phyloP scores from a whole-genome alignment of 2,329 filamentous ascomycete species.

The Cordyceps cateniannulata region DNA sequence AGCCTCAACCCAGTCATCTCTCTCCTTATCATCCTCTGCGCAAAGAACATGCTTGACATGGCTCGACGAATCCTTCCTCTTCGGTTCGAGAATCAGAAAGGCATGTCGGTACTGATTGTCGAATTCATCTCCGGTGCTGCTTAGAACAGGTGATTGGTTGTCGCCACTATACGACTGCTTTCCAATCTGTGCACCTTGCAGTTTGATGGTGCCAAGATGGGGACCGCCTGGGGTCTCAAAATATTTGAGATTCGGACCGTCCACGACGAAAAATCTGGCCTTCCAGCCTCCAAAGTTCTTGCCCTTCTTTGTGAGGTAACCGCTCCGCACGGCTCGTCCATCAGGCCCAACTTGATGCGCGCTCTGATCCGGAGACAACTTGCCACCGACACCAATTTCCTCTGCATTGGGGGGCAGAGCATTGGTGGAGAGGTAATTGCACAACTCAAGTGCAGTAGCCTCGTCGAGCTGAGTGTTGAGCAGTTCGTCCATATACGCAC shows the following conservation, averaged over 20 bases:
- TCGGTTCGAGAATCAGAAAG: conserved; percentile 90
- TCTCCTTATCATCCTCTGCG: conserved; percentile 87
- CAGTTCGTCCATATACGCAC: conserved; percentile 78
- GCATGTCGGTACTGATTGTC: conserved; percentile 97
- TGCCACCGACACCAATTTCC: conserved; percentile 35
- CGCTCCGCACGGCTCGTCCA: conserved; percentile 67
- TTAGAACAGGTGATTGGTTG: conserved; percentile 54
- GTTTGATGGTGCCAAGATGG: conserved; percentile 88
- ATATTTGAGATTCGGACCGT: conserved; percentile 67
- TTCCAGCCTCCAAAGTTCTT: conserved; percentile 99
- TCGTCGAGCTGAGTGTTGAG: conserved; percentile 78
- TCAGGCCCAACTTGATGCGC: conserved; percentile 46
- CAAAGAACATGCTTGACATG: conserved; percentile 91
- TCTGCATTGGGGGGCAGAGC: conserved; percentile 56
- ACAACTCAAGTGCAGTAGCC: conserved; percentile 70
- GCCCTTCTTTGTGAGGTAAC: conserved; percentile 91
- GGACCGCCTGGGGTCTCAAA: conserved; percentile 87
- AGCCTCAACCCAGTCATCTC: conserved; percentile 89
- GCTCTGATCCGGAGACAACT: conserved; percentile 20
- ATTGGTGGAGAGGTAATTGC: conserved; percentile 73
- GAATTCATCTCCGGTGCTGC: conserved; percentile 57
- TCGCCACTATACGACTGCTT: conserved; percentile 60
- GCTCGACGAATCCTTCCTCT: conserved; percentile 86
- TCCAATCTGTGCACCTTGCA: conserved; percentile 85
- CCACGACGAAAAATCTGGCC: conserved; percentile 60